Percentiles rank a stretch among this genome's conserved stretches.
phyloP scores from a whole-genome alignment of 1,139 yeast species.

The Arxiozyma bovina region DNA sequence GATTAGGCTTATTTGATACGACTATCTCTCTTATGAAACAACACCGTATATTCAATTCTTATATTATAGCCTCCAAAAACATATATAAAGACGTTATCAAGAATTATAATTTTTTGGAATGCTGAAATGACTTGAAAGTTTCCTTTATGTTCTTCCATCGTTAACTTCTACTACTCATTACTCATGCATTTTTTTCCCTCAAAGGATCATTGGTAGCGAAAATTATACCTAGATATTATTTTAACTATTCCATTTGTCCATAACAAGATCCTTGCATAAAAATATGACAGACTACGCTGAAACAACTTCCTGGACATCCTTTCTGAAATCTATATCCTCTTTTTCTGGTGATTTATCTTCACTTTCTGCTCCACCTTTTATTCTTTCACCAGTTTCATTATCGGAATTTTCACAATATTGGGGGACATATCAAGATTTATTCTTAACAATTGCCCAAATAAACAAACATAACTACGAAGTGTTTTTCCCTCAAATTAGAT shows the following conservation, averaged over 20 bases:
- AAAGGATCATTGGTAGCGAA: too few relatives aligned
- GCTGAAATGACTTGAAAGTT: too few relatives aligned
- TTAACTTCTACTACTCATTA: not conserved
- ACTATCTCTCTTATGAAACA: not conserved
- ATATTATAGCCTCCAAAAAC: not conserved
- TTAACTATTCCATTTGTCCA: not conserved
- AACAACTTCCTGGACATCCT: conserved; percentile 50
- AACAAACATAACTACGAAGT: conserved; percentile 26
- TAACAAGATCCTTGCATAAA: not conserved
- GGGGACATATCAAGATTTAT: conserved; percentile 81
- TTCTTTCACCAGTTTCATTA: conserved; percentile 79
- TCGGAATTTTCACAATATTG: conserved; percentile 55
- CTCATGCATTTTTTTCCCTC: not conserved
- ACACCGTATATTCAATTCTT: not conserved
- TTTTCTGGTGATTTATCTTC: conserved; percentile 92
- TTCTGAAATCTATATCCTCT: conserved; percentile 85
- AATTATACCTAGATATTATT: too few relatives aligned
- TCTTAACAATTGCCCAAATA: conserved; percentile 57
- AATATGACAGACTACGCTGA: conserved; percentile 25
- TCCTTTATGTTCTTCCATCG: not conserved
- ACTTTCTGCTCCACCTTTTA: conserved; percentile 94
- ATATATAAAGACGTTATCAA: not conserved
- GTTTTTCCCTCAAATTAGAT: conserved; percentile 27
- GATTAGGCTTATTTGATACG: not conserved
- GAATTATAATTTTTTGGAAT: too few relatives aligned